A percentile compares a stretch with the other conserved stretches of the same genome.
phyloP scores from a whole-genome alignment of 2,329 filamentous ascomycete genomes.

The Colletotrichum sp. region DNA sequence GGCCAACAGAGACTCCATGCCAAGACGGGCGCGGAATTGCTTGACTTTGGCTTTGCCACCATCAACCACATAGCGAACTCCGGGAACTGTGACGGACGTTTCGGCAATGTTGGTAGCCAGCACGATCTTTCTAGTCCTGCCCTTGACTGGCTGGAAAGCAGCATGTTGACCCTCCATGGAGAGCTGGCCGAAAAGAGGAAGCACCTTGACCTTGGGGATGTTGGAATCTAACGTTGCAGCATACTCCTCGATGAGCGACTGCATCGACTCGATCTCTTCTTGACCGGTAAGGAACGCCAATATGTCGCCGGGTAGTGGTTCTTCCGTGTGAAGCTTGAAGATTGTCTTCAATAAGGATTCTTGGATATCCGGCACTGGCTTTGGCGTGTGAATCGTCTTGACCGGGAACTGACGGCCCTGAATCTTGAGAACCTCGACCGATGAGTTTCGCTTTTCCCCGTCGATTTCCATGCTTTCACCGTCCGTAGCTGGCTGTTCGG shows the following conservation, averaged over 20 bases:
- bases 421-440: slow-evolving; percentile 64
- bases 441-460: not conserved
- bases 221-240: slow-evolving; percentile 72
- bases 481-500: not conserved
- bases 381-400: slow-evolving; percentile 73
- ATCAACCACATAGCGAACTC: slow-evolving; percentile 90
- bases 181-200: slow-evolving; percentile 89
- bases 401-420: slow-evolving; percentile 90
- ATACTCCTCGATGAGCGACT: slow-evolving; percentile 82
- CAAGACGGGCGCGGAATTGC: slow-evolving; percentile 82
- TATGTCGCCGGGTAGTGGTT: slow-evolving; percentile 92
- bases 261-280: slow-evolving; percentile 85
- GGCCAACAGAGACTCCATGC: slow-evolving; percentile 87
- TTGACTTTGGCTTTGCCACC: slow-evolving; percentile 94
- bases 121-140: slow-evolving; percentile 85
- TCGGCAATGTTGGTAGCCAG: slow-evolving; percentile 98
- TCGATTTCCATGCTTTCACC: not conserved
- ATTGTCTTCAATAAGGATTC: slow-evolving; percentile 82
- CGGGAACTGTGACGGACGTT: slow-evolving; percentile 93
- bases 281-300: slow-evolving; percentile 92
- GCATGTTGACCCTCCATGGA: slow-evolving; percentile 85
- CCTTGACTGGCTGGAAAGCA: slow-evolving; percentile 78
- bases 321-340: slow-evolving; percentile 84
- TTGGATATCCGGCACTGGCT: slow-evolving; percentile 79
- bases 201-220: slow-evolving; percentile 73